These are phyloP conservation scores for Capsicum rhomboideum DNA, from an alignment of 257 asterid species.

Conservation along the genomic window DNA sequence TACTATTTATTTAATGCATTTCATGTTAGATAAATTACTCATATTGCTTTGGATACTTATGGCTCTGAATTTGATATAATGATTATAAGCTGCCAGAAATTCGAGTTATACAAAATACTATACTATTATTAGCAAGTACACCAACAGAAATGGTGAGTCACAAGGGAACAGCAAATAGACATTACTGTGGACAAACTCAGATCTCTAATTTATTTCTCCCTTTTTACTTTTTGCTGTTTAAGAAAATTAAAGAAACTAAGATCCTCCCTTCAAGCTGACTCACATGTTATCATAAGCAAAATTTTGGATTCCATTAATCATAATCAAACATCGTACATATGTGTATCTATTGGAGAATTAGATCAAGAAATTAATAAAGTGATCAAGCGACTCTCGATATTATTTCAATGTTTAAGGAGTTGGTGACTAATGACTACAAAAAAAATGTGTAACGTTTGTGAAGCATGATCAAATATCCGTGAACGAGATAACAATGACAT, in stretches of 20 bases:
- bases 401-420: no score
- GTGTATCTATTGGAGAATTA: neutral
- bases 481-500: no score
- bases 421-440: no score
- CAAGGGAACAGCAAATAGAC: neutral
- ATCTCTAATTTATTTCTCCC: neutral
- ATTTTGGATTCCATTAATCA: neutral
- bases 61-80: slow-evolving; percentile 2
- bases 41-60: slow-evolving; percentile 13
- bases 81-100: neutral
- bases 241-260: neutral
- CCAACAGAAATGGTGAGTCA: neutral
- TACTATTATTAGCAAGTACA: neutral
- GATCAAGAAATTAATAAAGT: neutral
- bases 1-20: neutral
- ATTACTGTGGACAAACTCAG: neutral
- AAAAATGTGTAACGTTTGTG: no score
- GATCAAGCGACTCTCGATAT: neutral
- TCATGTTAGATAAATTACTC: neutral
- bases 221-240: neutral
- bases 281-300: neutral
- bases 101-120: neutral
- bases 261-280: slow-evolving; percentile 2
- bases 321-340: neutral
- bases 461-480: no score